These are phyloP conservation scores for Cunninghamia lanceolata DNA, from an alignment of 75 land plant genomes.

Conservation along the genomic window DNA sequence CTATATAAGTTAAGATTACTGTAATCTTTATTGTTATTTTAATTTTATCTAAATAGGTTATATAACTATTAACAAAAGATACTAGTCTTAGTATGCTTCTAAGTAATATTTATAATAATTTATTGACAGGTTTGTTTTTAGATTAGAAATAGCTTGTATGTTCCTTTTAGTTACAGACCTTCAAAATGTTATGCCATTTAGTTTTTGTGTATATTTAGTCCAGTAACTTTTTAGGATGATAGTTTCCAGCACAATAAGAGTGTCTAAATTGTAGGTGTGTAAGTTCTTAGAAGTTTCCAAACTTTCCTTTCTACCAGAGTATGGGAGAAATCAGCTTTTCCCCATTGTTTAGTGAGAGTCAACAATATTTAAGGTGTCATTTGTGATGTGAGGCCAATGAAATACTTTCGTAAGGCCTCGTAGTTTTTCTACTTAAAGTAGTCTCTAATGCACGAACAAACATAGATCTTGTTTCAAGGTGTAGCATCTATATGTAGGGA, in stretches of 20 bases:
- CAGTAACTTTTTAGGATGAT: background rate
- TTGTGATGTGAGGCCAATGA: too few species aligned
- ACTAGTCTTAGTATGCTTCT: background rate
- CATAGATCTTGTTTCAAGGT: too few species aligned
- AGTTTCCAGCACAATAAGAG: background rate
- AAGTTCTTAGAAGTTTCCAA: slow-evolving; percentile 93
- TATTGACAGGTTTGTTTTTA: background rate
- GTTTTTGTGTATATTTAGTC: background rate
- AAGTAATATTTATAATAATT: background rate
- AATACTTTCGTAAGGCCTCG: too few species aligned
- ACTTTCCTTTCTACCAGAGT: slow-evolving; percentile 89
- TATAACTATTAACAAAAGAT: background rate
- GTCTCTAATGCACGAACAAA: too few species aligned
- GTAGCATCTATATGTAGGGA: too few species aligned
- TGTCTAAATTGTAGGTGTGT: slow-evolving; percentile 62
- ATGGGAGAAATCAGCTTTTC: too few species aligned
- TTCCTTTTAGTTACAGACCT: background rate
- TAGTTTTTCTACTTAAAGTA: too few species aligned
- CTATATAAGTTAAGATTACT: background rate
- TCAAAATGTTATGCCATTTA: background rate
- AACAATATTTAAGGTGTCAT: too few species aligned
- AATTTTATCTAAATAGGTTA: background rate
- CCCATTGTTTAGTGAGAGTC: too few species aligned
- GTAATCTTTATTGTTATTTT: too few species aligned
- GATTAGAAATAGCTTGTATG: background rate